Base-by-base conservation (phyloP, 306 rosid genomes). In the Comarum palustre region DNA sequence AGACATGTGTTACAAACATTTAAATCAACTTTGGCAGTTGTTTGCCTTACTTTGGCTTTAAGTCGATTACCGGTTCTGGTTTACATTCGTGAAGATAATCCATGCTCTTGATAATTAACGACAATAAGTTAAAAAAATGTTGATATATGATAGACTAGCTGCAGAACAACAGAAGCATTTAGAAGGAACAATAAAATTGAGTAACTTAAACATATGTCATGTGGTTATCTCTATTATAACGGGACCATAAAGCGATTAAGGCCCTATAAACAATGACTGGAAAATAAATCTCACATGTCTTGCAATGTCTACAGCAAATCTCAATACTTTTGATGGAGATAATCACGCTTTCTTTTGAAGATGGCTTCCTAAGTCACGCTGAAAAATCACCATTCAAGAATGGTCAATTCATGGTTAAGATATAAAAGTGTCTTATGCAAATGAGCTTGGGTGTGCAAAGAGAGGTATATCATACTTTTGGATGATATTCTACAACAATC, bases 11-110 rank as follows among this genome's bases (percentile, higher is more conserved):
- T 71, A 69, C 69, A 61, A 19, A 75, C 55, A 77, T 64, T 61
- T n/a, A 81, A 39, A 84, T 75, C 59, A 82, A 82, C 86, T 80
- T 75, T 60, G 76, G 91, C 81, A 86, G 84, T 79, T 74, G 87
- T 86, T 91, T 81, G 84, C 78, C 99, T 83, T 95, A 95, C 99
- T 87, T 95, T 86, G 99, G 96, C 97, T 83, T 92, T 82, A 95
- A 87, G 80, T 95, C 93, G 87, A 92, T 83, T 72, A 95, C 62
- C 17, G 99, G 99, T 69, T 92, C 97, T 51, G 99, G 99, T 80
- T 95, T 95, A 82, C 97, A 92, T 84, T 95, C 97, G 60, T 95
- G 99, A 72, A 95, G 97, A 86, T 92, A 95, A 84, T 95, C 92
- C 96, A 90, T 83, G 82, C 97, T 97, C 97, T 97, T 95, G 96